phyloP scores from a whole-genome alignment of 169 alveolate species.

The Plasmodium yoelii region DNA sequence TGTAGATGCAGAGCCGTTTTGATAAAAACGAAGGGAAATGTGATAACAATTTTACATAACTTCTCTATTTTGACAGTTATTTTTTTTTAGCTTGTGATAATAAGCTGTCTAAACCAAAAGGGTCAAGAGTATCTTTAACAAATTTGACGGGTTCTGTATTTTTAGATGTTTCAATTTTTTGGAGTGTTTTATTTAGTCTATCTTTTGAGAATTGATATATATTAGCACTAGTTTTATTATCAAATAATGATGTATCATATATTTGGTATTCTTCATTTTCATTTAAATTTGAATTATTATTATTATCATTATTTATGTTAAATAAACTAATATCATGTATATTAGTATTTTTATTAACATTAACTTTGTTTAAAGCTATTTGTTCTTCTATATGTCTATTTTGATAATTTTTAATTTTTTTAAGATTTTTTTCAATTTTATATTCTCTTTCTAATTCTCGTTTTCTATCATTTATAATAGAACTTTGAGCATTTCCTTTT shows the following conservation, averaged over 20 bases:
- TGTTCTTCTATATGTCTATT: slow-evolving; percentile 70
- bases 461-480: slow-evolving; percentile 79
- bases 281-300: background rate
- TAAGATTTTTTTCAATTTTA: slow-evolving; percentile 84
- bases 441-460: slow-evolving; percentile 88
- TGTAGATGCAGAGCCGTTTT: no score
- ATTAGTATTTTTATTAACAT: slow-evolving; percentile 51
- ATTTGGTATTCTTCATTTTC: slow-evolving; percentile 67
- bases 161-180: slow-evolving; percentile 83
- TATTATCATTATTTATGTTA: slow-evolving; percentile 24
- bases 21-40: no score
- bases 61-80: no score
- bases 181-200: slow-evolving; percentile 74
- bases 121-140: slow-evolving; percentile 89
- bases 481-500: slow-evolving; percentile 72
- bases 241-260: slow-evolving; percentile 57
- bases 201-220: slow-evolving; percentile 70
- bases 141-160: slow-evolving; percentile 91
- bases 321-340: slow-evolving; percentile 62
- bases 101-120: slow-evolving; percentile 91
- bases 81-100: slow-evolving; percentile 89
- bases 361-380: slow-evolving; percentile 46
- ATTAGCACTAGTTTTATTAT: slow-evolving; percentile 26
- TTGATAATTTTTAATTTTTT: slow-evolving; percentile 76
- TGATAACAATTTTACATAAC: no score